phyloP scores from a whole-genome alignment of 306 rosid species.

The Abrus pulchellus region DNA sequence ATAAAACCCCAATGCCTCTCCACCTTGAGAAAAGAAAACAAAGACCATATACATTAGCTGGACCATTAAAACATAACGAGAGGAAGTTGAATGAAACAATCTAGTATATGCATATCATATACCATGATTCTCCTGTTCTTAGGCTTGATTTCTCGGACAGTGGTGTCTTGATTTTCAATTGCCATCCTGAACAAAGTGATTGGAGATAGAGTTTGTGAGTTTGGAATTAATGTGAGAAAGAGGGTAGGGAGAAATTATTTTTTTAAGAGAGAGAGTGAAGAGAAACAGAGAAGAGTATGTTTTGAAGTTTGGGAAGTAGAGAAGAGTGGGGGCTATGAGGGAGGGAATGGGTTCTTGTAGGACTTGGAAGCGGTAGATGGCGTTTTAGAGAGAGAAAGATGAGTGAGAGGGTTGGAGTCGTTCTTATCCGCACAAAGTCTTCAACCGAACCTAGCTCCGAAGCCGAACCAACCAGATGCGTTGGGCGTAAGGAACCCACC shows the following conservation, averaged over 20 bases:
- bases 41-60: constrained; percentile 9
- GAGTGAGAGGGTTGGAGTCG: constrained; percentile 55
- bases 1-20: constrained; percentile 6
- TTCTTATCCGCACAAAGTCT: constrained; percentile 94
- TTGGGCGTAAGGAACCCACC: constrained; percentile 85
- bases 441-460: constrained; percentile 67
- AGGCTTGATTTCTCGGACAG: constrained; percentile 92
- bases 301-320: constrained; percentile 33
- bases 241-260: neutral
- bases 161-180: constrained; percentile 79
- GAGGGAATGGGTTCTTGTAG: constrained; percentile 82
- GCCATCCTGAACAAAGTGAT: constrained; percentile 68
- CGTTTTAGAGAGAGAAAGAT: constrained; percentile 49
- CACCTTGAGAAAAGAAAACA: constrained; percentile 9
- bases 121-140: constrained; percentile 96
- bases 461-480: constrained; percentile 68
- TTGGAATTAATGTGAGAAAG: constrained; percentile 29
- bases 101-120: constrained; percentile 57
- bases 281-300: neutral
- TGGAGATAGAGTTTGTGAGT: neutral
- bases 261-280: neutral
- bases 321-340: constrained; percentile 60
- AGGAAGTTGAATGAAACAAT: constrained; percentile 15
- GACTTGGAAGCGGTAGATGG: constrained; percentile 75
- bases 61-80: constrained; percentile 3